A percentile compares a stretch with the other conserved stretches of the same genome.
phyloP scores from a whole-genome alignment of 148 eudicot species.

The Talinum fruticosum region DNA sequence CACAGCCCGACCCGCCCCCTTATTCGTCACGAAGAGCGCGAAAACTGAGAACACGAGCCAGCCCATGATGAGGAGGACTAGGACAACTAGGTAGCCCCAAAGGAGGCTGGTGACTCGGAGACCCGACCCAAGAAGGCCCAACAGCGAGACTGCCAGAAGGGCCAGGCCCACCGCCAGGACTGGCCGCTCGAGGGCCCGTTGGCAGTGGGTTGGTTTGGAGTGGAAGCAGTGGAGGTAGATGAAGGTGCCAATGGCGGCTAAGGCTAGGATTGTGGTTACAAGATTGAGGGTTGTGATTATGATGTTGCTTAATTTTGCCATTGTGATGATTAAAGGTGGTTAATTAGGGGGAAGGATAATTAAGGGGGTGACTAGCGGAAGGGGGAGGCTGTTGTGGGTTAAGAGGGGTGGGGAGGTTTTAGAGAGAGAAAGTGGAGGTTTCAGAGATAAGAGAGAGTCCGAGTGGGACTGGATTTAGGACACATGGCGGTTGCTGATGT shows the following conservation, averaged over 20 bases:
- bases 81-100: conserved; percentile 37
- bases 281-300: conserved; percentile 31
- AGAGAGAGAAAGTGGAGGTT: not conserved
- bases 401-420: not conserved
- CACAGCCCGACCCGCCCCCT: conserved; percentile 44
- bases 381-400: not conserved
- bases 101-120: conserved; percentile 25
- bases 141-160: conserved; percentile 29
- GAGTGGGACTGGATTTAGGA: conserved; percentile 4
- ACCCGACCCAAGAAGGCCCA: conserved; percentile 42
- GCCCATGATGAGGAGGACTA: conserved; percentile 30
- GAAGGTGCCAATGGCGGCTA: conserved; percentile 24
- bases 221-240: conserved; percentile 31
- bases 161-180: conserved; percentile 26
- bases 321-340: not conserved
- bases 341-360: not conserved
- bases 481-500: not conserved
- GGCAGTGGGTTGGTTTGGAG: conserved; percentile 32
- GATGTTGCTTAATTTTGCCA: conserved; percentile 41
- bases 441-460: not conserved
- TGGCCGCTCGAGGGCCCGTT: conserved; percentile 32
- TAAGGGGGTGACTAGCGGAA: not conserved
- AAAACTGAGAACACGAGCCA: conserved; percentile 36
- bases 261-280: conserved; percentile 29
- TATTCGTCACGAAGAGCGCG: conserved; percentile 40